phyloP scores from a whole-genome alignment of 202 grass and related monocot species.

The Carex arenaria region DNA sequence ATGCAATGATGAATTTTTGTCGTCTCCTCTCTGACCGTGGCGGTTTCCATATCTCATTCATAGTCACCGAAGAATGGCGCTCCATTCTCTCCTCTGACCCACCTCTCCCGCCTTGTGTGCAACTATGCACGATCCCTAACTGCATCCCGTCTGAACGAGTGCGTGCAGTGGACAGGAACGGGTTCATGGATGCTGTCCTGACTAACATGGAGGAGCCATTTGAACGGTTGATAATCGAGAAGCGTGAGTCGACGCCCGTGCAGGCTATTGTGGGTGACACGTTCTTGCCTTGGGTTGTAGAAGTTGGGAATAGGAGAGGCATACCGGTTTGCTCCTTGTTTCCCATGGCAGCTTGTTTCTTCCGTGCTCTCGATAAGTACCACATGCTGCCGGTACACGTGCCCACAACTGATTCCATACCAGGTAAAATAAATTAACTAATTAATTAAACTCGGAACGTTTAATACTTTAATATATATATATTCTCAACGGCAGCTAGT shows the following conservation, averaged over 20 bases:
- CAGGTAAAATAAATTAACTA: background rate
- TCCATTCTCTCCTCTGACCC: conserved; percentile 33
- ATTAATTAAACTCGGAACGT: too few relatives aligned
- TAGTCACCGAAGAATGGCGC: conserved; percentile 79
- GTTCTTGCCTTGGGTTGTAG: too few relatives aligned
- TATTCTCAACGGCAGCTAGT: background rate
- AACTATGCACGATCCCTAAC: conserved; percentile 55
- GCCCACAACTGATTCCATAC: background rate
- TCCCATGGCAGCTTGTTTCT: too few relatives aligned
- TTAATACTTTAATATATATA: too few relatives aligned
- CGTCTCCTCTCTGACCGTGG: conserved; percentile 44
- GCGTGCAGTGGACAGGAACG: conserved; percentile 47
- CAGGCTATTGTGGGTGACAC: background rate
- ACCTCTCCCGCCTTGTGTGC: conserved; percentile 24
- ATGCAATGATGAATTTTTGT: conserved; percentile 63
- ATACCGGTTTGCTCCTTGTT: too few relatives aligned
- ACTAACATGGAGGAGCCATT: conserved; percentile 67
- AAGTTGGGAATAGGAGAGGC: too few relatives aligned
- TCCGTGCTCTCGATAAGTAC: conserved; percentile 5
- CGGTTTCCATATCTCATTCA: conserved; percentile 44
- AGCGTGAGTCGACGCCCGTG: conserved; percentile 26
- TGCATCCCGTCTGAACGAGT: conserved; percentile 67
- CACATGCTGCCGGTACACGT: background rate
- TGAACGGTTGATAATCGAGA: conserved; percentile 43
- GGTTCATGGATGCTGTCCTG: conserved; percentile 55